Evolutionary conservation across 805 yeast genomes (phyloP).

Genomic region (Zygotorulaspora danielsina): DNA sequence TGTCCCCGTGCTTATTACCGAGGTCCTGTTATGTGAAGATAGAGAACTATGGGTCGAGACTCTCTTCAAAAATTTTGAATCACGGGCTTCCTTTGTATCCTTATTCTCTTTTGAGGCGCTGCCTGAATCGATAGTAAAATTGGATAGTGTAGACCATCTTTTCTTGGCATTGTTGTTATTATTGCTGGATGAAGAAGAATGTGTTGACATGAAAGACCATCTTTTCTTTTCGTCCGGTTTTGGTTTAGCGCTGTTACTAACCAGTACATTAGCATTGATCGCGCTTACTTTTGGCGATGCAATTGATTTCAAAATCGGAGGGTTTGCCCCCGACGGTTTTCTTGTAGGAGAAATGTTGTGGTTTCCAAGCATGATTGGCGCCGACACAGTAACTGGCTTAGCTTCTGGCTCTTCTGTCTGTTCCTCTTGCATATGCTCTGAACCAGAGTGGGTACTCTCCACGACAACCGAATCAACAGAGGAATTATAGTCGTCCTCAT

Average conservation of each 20-base stretch:
- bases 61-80: slow-evolving; percentile 13
- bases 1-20: slow-evolving; percentile 10
- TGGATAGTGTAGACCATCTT: slow-evolving; percentile 32
- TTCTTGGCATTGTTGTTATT: slow-evolving; percentile 19
- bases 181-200: slow-evolving; percentile 23
- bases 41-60: slow-evolving; percentile 17
- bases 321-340: not conserved
- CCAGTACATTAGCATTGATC: not conserved
- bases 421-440: slow-evolving; percentile 3
- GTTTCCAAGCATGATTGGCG: not conserved
- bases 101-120: slow-evolving; percentile 9
- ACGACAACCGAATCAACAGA: slow-evolving; percentile 11
- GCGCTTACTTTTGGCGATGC: slow-evolving; percentile 1
- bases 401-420: not conserved
- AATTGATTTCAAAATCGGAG: not conserved
- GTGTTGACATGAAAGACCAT: slow-evolving; percentile 32
- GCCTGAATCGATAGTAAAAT: slow-evolving; percentile 20
- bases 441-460: not conserved
- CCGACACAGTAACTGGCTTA: not conserved
- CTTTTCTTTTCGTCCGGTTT: slow-evolving; percentile 25
- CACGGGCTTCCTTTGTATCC: slow-evolving; percentile 12
- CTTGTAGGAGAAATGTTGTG: not conserved
- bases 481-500: slow-evolving; percentile 28
- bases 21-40: slow-evolving; percentile 18
- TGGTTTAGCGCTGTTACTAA: slow-evolving; percentile 4